Conservation (phyloP, 1,284 basidiomycete species). For the Laetiporus sulphureus region DNA sequence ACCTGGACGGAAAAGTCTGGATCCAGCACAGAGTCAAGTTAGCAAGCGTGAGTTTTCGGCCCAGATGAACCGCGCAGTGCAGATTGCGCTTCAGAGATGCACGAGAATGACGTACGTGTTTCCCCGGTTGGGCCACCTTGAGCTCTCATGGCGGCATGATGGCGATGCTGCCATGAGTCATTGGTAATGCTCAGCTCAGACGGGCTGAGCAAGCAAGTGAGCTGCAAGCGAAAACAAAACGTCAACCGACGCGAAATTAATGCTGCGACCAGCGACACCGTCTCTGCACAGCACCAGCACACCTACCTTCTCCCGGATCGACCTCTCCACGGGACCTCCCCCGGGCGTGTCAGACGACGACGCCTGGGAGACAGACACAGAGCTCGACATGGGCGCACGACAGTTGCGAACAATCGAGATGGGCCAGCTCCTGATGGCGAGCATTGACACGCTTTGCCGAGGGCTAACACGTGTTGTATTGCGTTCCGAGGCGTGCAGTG, state of each 20-base stretch:
- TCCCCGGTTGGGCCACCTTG: constrained; percentile 54
- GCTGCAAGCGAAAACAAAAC: constrained; percentile 31
- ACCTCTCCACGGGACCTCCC: constrained; percentile 39
- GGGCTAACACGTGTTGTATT: too few species aligned
- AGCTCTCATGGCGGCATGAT: constrained; percentile 70
- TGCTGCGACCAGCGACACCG: too few species aligned
- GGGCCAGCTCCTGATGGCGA: constrained; percentile 13
- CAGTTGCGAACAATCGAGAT: constrained; percentile 18
- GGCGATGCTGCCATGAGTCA: constrained; percentile 72
- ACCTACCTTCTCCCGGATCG: constrained; percentile 50
- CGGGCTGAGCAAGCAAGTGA: constrained; percentile 51
- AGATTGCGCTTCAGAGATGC: background rate
- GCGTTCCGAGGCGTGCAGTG: too few species aligned
- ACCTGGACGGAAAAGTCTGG: constrained; percentile 71
- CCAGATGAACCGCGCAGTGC: background rate
- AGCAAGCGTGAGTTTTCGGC: too few species aligned
- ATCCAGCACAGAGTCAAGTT: background rate
- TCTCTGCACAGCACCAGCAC: too few species aligned
- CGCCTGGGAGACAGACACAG: too few species aligned
- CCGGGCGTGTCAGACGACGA: too few species aligned
- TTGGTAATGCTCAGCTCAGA: constrained; percentile 56
- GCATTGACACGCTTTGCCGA: constrained; percentile 18
- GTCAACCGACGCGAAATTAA: too few species aligned
- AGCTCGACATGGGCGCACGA: constrained; percentile 17
- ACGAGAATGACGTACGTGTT: constrained; percentile 51